Percentiles rank a stretch among this genome's conserved stretches.
Conservation (phyloP, 768 basidiomycete genomes). For the Rhodocollybia butyracea region DNA sequence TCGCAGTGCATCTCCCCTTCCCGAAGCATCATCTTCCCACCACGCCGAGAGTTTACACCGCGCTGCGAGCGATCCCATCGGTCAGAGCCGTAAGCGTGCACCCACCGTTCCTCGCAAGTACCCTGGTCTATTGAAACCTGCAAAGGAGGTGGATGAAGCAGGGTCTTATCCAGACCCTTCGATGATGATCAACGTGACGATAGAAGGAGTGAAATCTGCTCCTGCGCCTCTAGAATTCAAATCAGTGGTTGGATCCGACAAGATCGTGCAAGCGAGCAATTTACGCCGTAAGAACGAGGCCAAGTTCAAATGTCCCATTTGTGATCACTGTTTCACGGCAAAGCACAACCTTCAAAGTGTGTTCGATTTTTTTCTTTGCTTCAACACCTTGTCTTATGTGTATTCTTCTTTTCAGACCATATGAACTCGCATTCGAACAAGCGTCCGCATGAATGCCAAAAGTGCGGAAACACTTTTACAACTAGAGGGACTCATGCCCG, state of each 20-base stretch:
- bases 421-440: slow-evolving; percentile 8
- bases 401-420: background rate
- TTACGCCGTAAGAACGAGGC: slow-evolving; percentile 6
- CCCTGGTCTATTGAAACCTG: slow-evolving; percentile 1
- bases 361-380: background rate
- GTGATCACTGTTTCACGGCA: slow-evolving; percentile 3
- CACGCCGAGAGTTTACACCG: background rate
- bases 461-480: slow-evolving; percentile 1
- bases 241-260: slow-evolving; percentile 3
- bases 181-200: slow-evolving; percentile 6
- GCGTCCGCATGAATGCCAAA: slow-evolving; percentile 1
- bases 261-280: slow-evolving; percentile 5
- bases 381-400: background rate
- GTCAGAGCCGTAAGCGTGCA: slow-evolving; percentile 4
- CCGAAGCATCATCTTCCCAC: background rate
- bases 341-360: slow-evolving; percentile 7
- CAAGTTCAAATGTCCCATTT: slow-evolving; percentile 3
- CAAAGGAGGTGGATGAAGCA: slow-evolving; percentile 7
- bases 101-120: background rate
- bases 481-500: slow-evolving; percentile 5
- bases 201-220: background rate
- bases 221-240: background rate
- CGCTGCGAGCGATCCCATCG: slow-evolving; percentile 1
- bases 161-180: background rate
- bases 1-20: background rate